Evolutionary conservation across 2,329 filamentous ascomycete species (phyloP), one percentile per base, ranked within the genome.

Genomic region (Neoascochyta sp.): DNA sequence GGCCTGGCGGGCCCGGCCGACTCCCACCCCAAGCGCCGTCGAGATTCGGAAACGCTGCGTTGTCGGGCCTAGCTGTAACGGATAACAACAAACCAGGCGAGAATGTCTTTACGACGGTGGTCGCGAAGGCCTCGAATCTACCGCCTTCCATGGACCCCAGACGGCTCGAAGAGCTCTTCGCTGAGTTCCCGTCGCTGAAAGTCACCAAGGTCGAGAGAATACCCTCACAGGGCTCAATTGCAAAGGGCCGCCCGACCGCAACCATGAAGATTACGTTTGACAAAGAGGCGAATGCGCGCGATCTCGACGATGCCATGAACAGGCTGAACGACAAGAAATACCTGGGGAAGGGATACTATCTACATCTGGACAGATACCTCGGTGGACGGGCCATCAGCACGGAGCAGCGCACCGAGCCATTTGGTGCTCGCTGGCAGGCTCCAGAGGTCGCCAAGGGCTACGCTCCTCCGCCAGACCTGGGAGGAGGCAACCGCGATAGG

Each of bases 271-370:
- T 60, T 18, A 49, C 45, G 7, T 62, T 62, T 29, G 55, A 58
- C 33, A 55, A 55, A 17, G 47, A 51, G 15, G 50, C 54, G 3
- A 50, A 26, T 7, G 43, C 47, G 19, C 35, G 46, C 24, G 51
- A 58, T 27, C 41, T 61, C 4, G 49, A 57, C 24, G 48, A 50
- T 11, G 57, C 52, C 9, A 54, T 59, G 47, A 50, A 52, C 24
- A 52, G 43, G 27, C 28, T 61, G 27, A 60, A 50, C 21, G 56
- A 59, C 28, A 61, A 59, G 38, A 55, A 50, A 16, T 61, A 61
- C 27, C 29, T 61, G 15, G 54, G 56, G 1, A 43, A 34, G 20
- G 57, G 57, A 18, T 57, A 59, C 24, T 61, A 59, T 31, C 33
- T 61, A 20, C 56, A 60, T 32, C 20, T 61, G 11, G 57, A 61